Conservation (phyloP, 345 rosid species). For the Gossypium longicalyx region DNA sequence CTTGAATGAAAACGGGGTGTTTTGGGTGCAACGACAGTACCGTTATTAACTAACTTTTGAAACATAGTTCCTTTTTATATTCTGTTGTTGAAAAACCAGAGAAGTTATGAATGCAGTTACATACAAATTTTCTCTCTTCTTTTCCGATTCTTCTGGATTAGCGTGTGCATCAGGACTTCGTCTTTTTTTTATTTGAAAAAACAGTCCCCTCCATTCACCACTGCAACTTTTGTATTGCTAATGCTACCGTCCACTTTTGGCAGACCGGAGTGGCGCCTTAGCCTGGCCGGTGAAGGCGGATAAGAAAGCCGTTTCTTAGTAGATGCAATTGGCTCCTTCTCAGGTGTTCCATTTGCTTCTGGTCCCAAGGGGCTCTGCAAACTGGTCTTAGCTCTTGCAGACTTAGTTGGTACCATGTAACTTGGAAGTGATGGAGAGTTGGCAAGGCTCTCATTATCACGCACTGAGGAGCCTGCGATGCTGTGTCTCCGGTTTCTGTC, state of each 20-base stretch:
- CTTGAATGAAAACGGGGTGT: no score
- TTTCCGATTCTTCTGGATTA: no score
- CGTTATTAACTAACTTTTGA: no score
- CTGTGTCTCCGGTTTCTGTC: conserved; percentile 65
- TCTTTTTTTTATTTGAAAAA: not conserved
- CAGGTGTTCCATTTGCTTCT: conserved; percentile 52
- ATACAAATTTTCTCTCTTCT: no score
- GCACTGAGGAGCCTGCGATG: conserved; percentile 50
- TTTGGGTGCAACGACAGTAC: no score
- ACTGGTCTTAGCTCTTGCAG: conserved; percentile 79
- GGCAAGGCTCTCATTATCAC: conserved; percentile 75
- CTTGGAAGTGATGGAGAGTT: conserved; percentile 63
- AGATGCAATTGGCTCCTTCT: conserved; percentile 32
- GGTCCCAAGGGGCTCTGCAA: conserved; percentile 45
- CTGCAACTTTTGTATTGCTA: conserved; percentile 29
- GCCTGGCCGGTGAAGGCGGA: conserved; percentile 69
- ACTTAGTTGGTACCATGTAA: conserved; percentile 86
- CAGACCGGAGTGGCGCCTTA: conserved; percentile 73
- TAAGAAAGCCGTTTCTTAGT: conserved; percentile 80
- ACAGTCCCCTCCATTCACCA: conserved; percentile 39
- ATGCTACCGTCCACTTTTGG: conserved; percentile 60
- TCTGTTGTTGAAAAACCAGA: no score
- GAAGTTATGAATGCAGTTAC: no score
- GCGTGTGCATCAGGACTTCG: not conserved
- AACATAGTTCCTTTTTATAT: no score